Base-by-base conservation (phyloP, 2,329 filamentous ascomycete genomes). In the Diaporthe aspalathi region DNA sequence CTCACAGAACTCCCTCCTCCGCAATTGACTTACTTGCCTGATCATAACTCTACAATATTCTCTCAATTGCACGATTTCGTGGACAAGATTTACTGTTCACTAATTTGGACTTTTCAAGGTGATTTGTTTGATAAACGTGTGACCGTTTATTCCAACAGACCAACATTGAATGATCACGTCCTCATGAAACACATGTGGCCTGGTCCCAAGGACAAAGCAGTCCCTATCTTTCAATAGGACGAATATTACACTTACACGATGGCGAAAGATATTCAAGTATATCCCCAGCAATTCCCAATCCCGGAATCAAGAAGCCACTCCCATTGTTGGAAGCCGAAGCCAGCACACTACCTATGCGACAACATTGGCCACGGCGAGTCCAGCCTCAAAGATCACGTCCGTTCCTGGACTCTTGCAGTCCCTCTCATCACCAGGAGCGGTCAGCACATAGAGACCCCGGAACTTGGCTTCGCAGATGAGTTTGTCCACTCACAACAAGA, bases 111-210 rank as follows among this genome's bases (percentile, higher is more conserved):
- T 32, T 27, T 7, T 16, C 12, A 8, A 62, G 56, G 78, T 53
- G 81, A 82, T 40, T 75, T 84, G 14, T 77, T 82, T 24, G 82
- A 83, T 32, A 80, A 80, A 70, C 79, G 79, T 53, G 78, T 80
- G 0, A 74, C 67, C 47, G 78, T 80, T 40, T 84, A 84, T 72
- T 81, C 81, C n/a, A 81, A 81, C 2, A 75, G 82, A 3, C 78
- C 81, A 2, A 73, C 76, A 68, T n/a, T n/a, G n/a, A n/a, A n/a
- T n/a, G 76, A 77, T 60, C 75, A 78, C 57, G 74, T 81, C 54
- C 70, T 75, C 17, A 43, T 24, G 16, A 29, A 54, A 17, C 38
- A 66, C 16, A 27, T 70, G 8, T 67, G 50, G 50, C 43, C 38
- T 1, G 50, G 20, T 0, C 65, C 65, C 2, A 22, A 65, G 20